These are phyloP conservation scores for Nicotiana benthamiana DNA, from an alignment of 257 asterid genomes.

Conservation along the genomic window DNA sequence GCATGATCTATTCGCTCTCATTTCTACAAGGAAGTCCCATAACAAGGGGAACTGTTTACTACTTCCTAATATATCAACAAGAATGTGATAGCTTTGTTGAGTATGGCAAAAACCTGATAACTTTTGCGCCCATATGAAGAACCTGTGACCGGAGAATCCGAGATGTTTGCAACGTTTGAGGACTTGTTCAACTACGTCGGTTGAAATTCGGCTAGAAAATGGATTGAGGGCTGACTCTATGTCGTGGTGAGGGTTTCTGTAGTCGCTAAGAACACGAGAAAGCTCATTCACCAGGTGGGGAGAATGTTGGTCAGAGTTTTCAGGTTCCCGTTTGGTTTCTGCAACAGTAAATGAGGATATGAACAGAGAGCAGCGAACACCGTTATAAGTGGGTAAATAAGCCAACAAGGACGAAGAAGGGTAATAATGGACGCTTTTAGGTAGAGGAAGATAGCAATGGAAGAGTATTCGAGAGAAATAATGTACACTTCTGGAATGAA, in stretches of 20 bases:
- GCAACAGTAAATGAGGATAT: constrained; percentile 14
- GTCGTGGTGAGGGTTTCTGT: constrained; percentile 75
- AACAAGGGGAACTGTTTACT: constrained; percentile 74
- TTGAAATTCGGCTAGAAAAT: constrained; percentile 36
- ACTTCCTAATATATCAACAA: constrained; percentile 63
- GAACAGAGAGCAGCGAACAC: constrained; percentile 17
- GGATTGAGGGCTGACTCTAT: constrained; percentile 78
- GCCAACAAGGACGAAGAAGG: not conserved
- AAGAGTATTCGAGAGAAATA: constrained; percentile 2
- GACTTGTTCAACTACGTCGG: constrained; percentile 58
- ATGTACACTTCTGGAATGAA: not conserved
- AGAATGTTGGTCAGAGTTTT: constrained; percentile 19
- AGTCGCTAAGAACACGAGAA: constrained; percentile 75
- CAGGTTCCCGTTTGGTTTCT: not conserved
- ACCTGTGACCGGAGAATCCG: constrained; percentile 85
- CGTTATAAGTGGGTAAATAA: not conserved
- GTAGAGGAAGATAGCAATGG: constrained; percentile 12
- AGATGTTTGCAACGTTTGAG: constrained; percentile 74
- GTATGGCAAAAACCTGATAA: constrained; percentile 61
- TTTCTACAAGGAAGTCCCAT: constrained; percentile 74
- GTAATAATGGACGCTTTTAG: not conserved
- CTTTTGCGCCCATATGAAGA: constrained; percentile 71
- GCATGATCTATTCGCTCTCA: constrained; percentile 31
- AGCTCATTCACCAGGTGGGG: constrained; percentile 57
- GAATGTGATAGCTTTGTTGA: constrained; percentile 54